Percentiles rank a stretch among this genome's conserved stretches.
phyloP scores from a whole-genome alignment of 1,139 yeast genomes.

The Taiozyma sp. region DNA sequence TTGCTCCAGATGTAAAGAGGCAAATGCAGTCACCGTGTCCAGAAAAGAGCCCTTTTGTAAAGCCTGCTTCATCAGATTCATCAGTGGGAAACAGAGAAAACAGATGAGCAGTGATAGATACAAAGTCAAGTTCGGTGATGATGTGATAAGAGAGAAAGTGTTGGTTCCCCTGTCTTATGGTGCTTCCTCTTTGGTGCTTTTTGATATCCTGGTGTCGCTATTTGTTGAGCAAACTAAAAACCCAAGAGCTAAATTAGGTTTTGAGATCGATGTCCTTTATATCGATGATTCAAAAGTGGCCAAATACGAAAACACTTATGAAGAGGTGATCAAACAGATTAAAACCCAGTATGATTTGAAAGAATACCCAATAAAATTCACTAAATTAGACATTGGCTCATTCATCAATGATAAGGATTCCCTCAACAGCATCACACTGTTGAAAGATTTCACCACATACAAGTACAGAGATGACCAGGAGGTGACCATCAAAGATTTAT shows the following conservation, averaged over 20 bases:
- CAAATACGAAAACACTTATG: constrained; percentile 10
- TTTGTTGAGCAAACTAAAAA: constrained; percentile 54
- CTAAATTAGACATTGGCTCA: constrained; percentile 13
- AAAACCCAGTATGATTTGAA: constrained; percentile 23
- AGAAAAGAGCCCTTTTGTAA: constrained; percentile 71
- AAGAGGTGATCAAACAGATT: constrained; percentile 19
- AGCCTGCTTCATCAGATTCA: constrained; percentile 62
- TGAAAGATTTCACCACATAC: constrained; percentile 9
- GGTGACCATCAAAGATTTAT: constrained; percentile 16
- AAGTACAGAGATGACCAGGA: constrained; percentile 6
- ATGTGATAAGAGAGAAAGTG: constrained; percentile 31
- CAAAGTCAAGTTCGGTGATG: constrained; percentile 50
- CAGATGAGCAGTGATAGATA: constrained; percentile 66
- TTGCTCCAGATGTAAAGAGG: constrained; percentile 50
- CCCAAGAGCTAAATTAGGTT: constrained; percentile 68
- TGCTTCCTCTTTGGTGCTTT: constrained; percentile 56
- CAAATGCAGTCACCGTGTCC: constrained; percentile 43
- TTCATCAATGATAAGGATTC: constrained; percentile 5
- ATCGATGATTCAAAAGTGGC: constrained; percentile 38
- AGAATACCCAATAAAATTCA: constrained; percentile 19
- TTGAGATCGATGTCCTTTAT: constrained; percentile 50
- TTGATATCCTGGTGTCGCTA: constrained; percentile 62
- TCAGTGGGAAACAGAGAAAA: constrained; percentile 76
- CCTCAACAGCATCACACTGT: constrained; percentile 5
- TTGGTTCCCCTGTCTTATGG: constrained; percentile 66